Evolutionary conservation across 2,329 filamentous ascomycete species (phyloP).

Genomic region (Ophiostoma sp.): DNA sequence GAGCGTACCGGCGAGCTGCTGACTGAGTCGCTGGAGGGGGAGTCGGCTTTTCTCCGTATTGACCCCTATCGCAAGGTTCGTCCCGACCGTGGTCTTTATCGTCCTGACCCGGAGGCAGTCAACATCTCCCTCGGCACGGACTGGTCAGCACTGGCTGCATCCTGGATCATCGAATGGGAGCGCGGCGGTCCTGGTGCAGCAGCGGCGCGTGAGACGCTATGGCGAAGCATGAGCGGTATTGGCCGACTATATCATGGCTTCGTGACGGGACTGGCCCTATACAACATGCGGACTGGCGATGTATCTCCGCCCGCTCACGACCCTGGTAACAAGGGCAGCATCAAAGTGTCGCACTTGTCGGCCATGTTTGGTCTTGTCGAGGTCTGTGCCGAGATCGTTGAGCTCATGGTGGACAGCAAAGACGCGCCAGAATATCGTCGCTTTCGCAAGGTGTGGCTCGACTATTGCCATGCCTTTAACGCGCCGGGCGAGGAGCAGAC

Average conservation of each 20-base stretch:
- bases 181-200: background rate
- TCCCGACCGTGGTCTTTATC: background rate
- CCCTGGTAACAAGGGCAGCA: background rate
- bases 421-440: background rate
- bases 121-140: constrained; percentile 10
- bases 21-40: background rate
- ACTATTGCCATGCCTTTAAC: background rate
- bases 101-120: background rate
- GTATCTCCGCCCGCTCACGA: background rate
- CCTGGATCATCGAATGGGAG: constrained; percentile 10
- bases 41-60: constrained; percentile 1
- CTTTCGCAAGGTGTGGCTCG: constrained; percentile 4
- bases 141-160: constrained; percentile 1
- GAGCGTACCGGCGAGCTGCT: background rate
- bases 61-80: constrained; percentile 5
- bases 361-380: constrained; percentile 10
- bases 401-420: background rate
- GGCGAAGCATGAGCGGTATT: background rate
- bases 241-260: background rate
- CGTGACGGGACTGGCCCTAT: background rate
- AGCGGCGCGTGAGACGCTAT: background rate
- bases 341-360: constrained; percentile 5
- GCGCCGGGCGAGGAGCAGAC: constrained; percentile 5
- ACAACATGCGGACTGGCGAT: constrained; percentile 4
- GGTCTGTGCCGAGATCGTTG: background rate